Evolutionary conservation across 139 green algal species (phyloP).

Genomic region (Penium margaritaceum): DNA sequence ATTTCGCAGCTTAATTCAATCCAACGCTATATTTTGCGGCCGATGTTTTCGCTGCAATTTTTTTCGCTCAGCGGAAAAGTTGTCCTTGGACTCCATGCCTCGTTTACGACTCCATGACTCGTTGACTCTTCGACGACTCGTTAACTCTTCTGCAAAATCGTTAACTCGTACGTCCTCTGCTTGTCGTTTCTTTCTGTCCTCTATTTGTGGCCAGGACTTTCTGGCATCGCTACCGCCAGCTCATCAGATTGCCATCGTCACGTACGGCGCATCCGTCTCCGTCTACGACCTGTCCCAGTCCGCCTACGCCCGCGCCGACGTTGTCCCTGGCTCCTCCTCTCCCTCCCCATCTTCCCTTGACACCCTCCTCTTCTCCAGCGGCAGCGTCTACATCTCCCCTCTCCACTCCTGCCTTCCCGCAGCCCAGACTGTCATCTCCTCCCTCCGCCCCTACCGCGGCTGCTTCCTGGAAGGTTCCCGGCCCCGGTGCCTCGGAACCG

Average conservation of each 20-base stretch:
- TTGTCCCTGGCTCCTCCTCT: slow-evolving; percentile 21
- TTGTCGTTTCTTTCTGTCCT: too few species aligned
- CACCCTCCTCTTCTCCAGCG: slow-evolving; percentile 30
- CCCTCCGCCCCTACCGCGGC: slow-evolving; percentile 30
- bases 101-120: too few species aligned
- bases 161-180: too few species aligned
- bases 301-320: slow-evolving; percentile 33
- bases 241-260: slow-evolving; percentile 37
- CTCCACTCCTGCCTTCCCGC: slow-evolving; percentile 34
- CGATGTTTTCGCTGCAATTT: too few species aligned
- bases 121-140: too few species aligned
- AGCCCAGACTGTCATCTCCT: slow-evolving; percentile 17
- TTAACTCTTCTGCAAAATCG: too few species aligned
- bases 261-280: slow-evolving; percentile 38
- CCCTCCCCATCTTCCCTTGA: slow-evolving; percentile 9
- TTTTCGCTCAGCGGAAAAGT: too few species aligned
- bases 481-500: slow-evolving; percentile 27
- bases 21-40: too few species aligned
- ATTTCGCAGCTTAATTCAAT: too few species aligned
- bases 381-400: slow-evolving; percentile 18
- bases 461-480: background rate
- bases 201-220: too few species aligned
- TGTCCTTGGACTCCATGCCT: too few species aligned
- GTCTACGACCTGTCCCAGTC: slow-evolving; percentile 43
- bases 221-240: slow-evolving; percentile 15